Base-by-base conservation (phyloP, 2,329 filamentous ascomycete genomes). In the Aspergillus neoniger region DNA sequence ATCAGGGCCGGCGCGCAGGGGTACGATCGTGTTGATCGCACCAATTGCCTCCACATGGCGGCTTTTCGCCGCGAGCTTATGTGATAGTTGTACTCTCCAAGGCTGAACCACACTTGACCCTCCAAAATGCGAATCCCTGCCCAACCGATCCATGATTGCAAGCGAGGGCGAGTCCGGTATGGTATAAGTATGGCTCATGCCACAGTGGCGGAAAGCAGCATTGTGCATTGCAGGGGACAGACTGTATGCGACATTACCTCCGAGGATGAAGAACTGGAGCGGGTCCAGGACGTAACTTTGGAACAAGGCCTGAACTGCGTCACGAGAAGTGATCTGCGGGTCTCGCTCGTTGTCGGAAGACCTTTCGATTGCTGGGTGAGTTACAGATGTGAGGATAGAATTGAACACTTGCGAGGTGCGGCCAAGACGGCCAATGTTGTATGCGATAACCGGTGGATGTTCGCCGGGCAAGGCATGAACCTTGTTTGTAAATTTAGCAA, bases 381-480 rank as follows among this genome's bases (percentile, higher is more conserved):
- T 77, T n/a, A 80, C 77, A 2, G 71, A 70, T 7, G 76, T 79
- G 51, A 80, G 64, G 14, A 73, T 75, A 4, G 72, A 71, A 60
- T 80, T 80, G 61, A 79, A 77, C 1, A 79, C 71, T 60, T 79
- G 77, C n/a, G 77, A 79, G 10, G 76, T 79, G 15, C 77, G 75
- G 41, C 77, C 77, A 15, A 79, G 66, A 7, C 67, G 67, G 9
- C 77, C 76, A 12, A 76, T 64, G 38, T 79, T 79, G 64, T 77
- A 80, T 15, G 76, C 75, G 32, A 78, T 79, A 15, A 77, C 62
- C 2, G 74, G 72, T 2, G 72, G 67, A 52, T 72, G 72, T 7
- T 68, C 59, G 14, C 71, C 73, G 1, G 72, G 65, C 5, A 75
- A 57, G 1, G 71, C 65, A 36, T 71, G 69, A 38, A 79, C 69